A percentile compares a stretch with the other conserved stretches of the same genome.
These are phyloP conservation scores for Pogostemon cablin DNA, from an alignment of 257 asterid species.

Conservation along the genomic window DNA sequence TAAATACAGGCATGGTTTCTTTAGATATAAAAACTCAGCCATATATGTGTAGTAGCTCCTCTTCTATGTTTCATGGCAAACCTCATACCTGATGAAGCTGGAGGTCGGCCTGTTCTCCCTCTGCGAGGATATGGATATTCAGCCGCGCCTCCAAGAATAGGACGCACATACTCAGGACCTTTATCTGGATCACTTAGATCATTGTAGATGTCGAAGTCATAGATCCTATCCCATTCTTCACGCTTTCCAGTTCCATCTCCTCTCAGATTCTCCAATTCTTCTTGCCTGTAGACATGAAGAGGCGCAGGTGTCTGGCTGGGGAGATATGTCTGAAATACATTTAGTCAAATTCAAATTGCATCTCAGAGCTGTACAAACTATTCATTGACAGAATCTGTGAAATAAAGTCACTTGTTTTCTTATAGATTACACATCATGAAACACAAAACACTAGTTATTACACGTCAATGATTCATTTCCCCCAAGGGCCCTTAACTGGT, in stretches of 20 bases:
- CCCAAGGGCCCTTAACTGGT: neutral
- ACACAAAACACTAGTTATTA: neutral
- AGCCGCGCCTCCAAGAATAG: conserved; percentile 65
- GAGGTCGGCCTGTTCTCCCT: conserved; percentile 75
- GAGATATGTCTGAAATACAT: conserved; percentile 53
- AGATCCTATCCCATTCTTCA: conserved; percentile 76
- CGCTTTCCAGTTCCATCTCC: conserved; percentile 70
- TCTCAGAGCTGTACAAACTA: no score
- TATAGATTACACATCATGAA: neutral
- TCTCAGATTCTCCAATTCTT: conserved; percentile 59
- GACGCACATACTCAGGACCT: conserved; percentile 54
- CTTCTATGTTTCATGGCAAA: neutral
- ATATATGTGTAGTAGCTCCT: neutral
- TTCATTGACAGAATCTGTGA: conserved; percentile 17
- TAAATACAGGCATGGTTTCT: neutral
- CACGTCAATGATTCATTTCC: neutral
- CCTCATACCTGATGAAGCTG: conserved; percentile 52
- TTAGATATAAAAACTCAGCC: neutral
- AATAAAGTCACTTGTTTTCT: neutral
- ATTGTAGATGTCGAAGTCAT: conserved; percentile 69
- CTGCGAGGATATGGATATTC: conserved; percentile 81
- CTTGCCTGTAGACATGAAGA: conserved; percentile 57
- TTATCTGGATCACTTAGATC: conserved; percentile 80
- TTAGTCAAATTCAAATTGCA: no score
- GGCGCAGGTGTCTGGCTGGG: conserved; percentile 72